Evolutionary conservation across 768 basidiomycete genomes (phyloP).

Genomic region (Chalciporus chontae): DNA sequence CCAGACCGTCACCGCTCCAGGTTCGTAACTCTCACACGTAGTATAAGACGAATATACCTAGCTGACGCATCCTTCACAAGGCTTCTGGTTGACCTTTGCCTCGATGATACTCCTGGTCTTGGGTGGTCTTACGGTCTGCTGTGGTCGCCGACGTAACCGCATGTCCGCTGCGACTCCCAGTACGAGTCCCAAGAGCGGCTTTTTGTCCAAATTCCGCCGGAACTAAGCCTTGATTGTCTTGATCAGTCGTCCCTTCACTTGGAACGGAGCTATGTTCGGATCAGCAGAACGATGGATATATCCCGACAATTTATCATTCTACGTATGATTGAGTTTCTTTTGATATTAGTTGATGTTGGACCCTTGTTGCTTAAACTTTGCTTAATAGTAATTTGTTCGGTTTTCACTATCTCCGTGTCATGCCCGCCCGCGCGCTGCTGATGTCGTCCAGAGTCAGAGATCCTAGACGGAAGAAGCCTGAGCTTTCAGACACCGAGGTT

Average conservation of each 20-base stretch:
- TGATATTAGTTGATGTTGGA: neutral
- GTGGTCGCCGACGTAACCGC: conserved; percentile 58
- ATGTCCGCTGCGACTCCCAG: conserved; percentile 37
- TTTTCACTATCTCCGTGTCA: too few relatives aligned
- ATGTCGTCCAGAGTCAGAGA: too few relatives aligned
- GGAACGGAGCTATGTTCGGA: neutral
- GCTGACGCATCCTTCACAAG: conserved; percentile 31
- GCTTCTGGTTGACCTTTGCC: conserved; percentile 75
- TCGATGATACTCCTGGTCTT: conserved; percentile 60
- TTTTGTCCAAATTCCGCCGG: conserved; percentile 39
- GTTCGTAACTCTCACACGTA: conserved; percentile 35
- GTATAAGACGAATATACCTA: neutral
- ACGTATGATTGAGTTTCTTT: conserved; percentile 1
- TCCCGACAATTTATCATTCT: conserved; percentile 5
- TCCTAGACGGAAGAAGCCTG: too few relatives aligned
- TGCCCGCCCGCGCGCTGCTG: too few relatives aligned
- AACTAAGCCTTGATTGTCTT: conserved; percentile 18
- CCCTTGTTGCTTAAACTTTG: neutral
- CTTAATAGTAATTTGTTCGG: conserved; percentile 10
- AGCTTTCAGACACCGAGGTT: too few relatives aligned
- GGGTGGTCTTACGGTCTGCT: conserved; percentile 67
- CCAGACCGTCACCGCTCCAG: conserved; percentile 58
- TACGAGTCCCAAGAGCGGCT: conserved; percentile 19
- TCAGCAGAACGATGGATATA: neutral
- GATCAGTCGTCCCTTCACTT: neutral